phyloP scores from a whole-genome alignment of 2,329 filamentous ascomycete species.

The Aspergillus sp. region DNA sequence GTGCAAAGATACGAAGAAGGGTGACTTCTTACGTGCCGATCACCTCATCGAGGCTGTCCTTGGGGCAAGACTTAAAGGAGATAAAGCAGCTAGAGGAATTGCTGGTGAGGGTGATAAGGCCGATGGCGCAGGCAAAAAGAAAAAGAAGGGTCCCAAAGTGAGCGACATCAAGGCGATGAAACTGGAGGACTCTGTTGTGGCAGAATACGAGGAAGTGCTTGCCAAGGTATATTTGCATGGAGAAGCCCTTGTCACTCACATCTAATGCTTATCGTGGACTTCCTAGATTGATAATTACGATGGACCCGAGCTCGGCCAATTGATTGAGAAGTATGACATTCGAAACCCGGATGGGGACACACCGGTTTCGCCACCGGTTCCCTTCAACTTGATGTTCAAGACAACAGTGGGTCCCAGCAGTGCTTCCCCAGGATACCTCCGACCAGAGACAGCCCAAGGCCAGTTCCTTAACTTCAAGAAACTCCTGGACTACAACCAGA shows the following conservation, averaged over 20 bases:
- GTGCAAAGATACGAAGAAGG: conserved; percentile 97
- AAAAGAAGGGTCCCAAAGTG: conserved; percentile 71
- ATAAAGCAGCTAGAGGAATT: conserved; percentile 83
- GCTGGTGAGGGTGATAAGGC: conserved; percentile 63
- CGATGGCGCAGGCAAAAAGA: conserved; percentile 79
- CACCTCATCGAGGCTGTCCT: conserved; percentile 95
- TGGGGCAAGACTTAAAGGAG: conserved; percentile 80
- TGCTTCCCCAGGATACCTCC: conserved; percentile 80
- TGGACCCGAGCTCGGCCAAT: conserved; percentile 77
- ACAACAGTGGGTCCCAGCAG: conserved; percentile 91
- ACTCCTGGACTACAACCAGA: conserved; percentile 93
- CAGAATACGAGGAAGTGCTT: conserved; percentile 88
- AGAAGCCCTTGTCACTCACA: too few species aligned
- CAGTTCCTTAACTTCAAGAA: conserved; percentile 98
- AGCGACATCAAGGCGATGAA: conserved; percentile 77
- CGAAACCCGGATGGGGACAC: conserved; percentile 77
- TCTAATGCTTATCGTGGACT: too few species aligned
- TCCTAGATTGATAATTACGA: conserved; percentile 89
- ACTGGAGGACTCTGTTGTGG: conserved; percentile 79
- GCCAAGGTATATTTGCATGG: conserved; percentile 47
- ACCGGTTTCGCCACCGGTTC: conserved; percentile 69
- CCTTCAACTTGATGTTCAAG: conserved; percentile 99
- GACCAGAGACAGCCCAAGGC: conserved; percentile 95
- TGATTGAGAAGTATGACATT: conserved; percentile 91
- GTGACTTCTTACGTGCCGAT: conserved; percentile 93